Evolutionary conservation across 345 rosid genomes (phyloP).

Genomic region (rapeseed (Brassica napus)): Da-Ae NC_063444.1:3664501-3665000

Average conservation of each 20-base stretch:
- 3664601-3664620: not conserved
- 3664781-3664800: not conserved
- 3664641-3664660: too few relatives aligned
- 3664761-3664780: not conserved
- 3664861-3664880: not conserved
- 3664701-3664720: not conserved
- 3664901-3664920: not conserved
- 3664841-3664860: not conserved
- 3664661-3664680: not conserved
- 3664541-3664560: slow-evolving; percentile 13
- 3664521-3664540: not conserved
- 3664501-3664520: slow-evolving; percentile 1
- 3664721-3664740: not conserved
- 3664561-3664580: slow-evolving; percentile 3
- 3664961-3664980: slow-evolving; percentile 9
- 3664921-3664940: not conserved
- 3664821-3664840: not conserved
- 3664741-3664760: not conserved
- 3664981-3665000: not conserved
- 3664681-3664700: not conserved
- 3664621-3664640: not conserved
- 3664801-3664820: not conserved
- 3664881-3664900: not conserved
- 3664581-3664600: slow-evolving; percentile 6
- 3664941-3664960: not conserved